Evolutionary conservation across 2,329 filamentous ascomycete species (phyloP), one percentile per base, ranked within the genome.

Genomic region (Diaporthe caulivora): DNA sequence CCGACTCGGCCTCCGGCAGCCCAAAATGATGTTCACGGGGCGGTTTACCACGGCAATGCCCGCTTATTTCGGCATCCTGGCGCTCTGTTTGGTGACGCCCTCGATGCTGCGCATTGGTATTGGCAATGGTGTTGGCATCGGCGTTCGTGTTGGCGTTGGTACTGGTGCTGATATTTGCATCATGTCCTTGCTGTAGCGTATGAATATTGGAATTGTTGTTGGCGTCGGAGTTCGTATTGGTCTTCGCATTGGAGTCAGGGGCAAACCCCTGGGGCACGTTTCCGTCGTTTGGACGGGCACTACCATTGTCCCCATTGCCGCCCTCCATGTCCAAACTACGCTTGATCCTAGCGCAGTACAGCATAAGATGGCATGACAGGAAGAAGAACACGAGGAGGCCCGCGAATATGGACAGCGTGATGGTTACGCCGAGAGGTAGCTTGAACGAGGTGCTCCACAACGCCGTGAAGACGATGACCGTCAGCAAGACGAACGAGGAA

Each of bases 401-500:
- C 10, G 65, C 71, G 17, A 69, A 49, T 47, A 68, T 31, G 67
- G 53, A 62, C 21, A 71, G 71, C 8, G 58, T 68, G n/a, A 73
- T 37, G 29, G 71, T 53, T 40, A 65, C 55, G 42, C 65, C 51
- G 29, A 26, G 53, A n/a, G 73, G 53, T 7, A 70, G 71, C 10
- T 37, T 67, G 34, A 71, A 71, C 42, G 51, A 58, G 34, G 60
- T 73, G 65, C 47, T 70, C 21, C 71, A 29, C 24, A 75, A 24
- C n/a, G 68, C 47, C 53, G 65, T 53, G 24, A 53, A 51, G 53
- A 73, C 37, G 53, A 68, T 29, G 51, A 53, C 10, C 10, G 54
- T 42, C 24, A 73, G 51, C 29, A 51, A 26, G 29, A 58, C 67
- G 54, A 73, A 55, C 10, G 62, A 34, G 42, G 73, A 75, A 3